phyloP scores from a whole-genome alignment of 768 basidiomycete genomes.

The Pleurotus tuoliensis region DNA sequence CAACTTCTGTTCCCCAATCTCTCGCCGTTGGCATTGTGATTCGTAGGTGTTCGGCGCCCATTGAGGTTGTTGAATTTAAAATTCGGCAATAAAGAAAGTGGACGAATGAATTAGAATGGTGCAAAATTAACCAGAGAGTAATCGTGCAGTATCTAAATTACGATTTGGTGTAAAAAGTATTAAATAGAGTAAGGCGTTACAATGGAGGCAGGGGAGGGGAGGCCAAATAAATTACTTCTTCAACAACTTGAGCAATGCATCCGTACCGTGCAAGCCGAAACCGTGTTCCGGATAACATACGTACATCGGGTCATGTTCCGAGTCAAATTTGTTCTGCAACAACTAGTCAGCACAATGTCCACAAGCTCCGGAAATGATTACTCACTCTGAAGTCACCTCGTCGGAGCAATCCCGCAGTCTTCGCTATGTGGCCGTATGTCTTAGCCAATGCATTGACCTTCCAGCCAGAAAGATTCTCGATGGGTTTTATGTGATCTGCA shows the following conservation, averaged over 20 bases:
- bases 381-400: conserved; percentile 43
- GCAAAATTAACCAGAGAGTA: too few relatives aligned
- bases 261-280: conserved; percentile 43
- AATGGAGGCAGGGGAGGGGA: background rate
- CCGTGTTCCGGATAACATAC: conserved; percentile 48
- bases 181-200: too few relatives aligned
- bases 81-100: too few relatives aligned
- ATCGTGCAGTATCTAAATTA: too few relatives aligned
- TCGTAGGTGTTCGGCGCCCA: too few relatives aligned
- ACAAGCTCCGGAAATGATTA: background rate
- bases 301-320: conserved; percentile 40
- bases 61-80: too few relatives aligned
- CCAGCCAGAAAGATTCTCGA: conserved; percentile 44
- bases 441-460: conserved; percentile 39
- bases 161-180: too few relatives aligned
- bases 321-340: conserved; percentile 41
- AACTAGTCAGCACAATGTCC: background rate
- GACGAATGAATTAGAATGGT: too few relatives aligned
- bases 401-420: conserved; percentile 33
- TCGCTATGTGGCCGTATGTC: conserved; percentile 38
- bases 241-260: conserved; percentile 36
- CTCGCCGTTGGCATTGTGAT: too few relatives aligned
- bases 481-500: conserved; percentile 32
- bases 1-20: too few relatives aligned
- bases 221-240: conserved; percentile 23